Evolutionary conservation across 331 rosid genomes (phyloP), one percentile per base, ranked within the genome.

Genomic region (Stylosanthes scabra): DNA sequence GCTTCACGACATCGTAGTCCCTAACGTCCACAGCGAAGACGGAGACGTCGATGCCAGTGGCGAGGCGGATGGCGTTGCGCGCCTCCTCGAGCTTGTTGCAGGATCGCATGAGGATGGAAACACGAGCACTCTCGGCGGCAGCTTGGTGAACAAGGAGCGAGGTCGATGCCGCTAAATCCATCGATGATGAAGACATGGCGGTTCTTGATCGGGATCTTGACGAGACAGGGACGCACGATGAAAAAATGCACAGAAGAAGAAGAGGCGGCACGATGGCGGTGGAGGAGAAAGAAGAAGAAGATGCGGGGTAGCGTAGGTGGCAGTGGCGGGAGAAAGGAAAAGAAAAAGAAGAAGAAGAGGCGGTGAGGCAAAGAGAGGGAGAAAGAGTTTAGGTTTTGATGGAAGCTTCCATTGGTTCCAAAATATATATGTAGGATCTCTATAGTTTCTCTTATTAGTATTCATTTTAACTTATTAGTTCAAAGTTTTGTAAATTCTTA

Each of bases 131-230:
- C 73, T 85, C 93, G 4, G 79, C 37, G 2, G 93, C 92, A 8
- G 96, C 96, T 7, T 59, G 93, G 78, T 81, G 95, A 2, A 96
- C 97, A 42, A 94, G 81, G 37, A 1, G 96, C 97, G 6, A 94
- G 93, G 0, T 97, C 99, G 73, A 94, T 94, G 57, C 97, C 97
- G 49, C 97, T 91, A 6, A 97, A 94, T 68, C 97, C 97, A 1
- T 93, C n/a, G 5, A 97, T 91, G 83, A 94, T 90, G 87, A 94
- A 94, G 4, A 94, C 96, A 55, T 94, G 99, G 47, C 99, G 99
- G 64, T 86, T 90, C 71, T 86, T 87, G 78, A 94, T 79, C 0
- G 91, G 91, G 80, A 94, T 79, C 44, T 74, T 81, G 60, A 78
- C 85, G 2, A 93, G 85, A 12, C 81, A 85, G 1, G 97, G 96